phyloP scores from a whole-genome alignment of 2,329 filamentous ascomycete species.

The Penicillium sp. region DNA sequence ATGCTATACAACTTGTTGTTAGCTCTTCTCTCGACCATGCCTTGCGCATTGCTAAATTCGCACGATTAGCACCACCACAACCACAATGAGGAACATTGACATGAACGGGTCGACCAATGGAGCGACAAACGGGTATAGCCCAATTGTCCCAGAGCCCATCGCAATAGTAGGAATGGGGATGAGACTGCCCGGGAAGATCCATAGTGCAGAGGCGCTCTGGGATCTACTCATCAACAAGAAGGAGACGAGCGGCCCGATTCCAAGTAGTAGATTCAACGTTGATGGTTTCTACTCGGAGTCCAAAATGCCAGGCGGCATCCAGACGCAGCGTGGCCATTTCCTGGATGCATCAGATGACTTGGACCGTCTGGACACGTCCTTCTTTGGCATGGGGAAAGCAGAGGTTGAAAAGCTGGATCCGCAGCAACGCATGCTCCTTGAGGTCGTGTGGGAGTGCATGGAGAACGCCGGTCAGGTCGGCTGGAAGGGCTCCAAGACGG shows the following conservation, averaged over 20 bases:
- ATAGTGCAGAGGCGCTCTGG: conserved; percentile 24
- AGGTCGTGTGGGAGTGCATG: conserved; percentile 40
- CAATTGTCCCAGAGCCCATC: conserved; percentile 6
- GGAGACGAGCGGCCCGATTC: conserved; percentile 25
- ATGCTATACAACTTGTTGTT: background rate
- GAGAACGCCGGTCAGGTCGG: conserved; percentile 36
- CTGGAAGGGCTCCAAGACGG: conserved; percentile 35
- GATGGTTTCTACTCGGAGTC: conserved; percentile 28
- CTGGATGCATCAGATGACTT: background rate
- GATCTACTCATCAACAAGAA: conserved; percentile 26
- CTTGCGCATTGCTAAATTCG: background rate
- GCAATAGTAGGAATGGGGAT: conserved; percentile 22
- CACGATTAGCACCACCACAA: background rate
- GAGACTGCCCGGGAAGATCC: conserved; percentile 28
- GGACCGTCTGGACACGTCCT: conserved; percentile 20
- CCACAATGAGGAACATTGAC: conserved; percentile 1
- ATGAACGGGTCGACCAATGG: background rate
- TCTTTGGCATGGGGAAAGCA: conserved; percentile 33
- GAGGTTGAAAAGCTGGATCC: conserved; percentile 33
- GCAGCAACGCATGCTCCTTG: conserved; percentile 38
- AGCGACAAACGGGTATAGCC: background rate
- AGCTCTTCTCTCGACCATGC: background rate
- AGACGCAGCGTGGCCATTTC: background rate
- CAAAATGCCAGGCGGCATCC: conserved; percentile 12
- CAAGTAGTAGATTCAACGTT: conserved; percentile 29